A percentile compares a stretch with the other conserved stretches of the same genome.
phyloP scores from a whole-genome alignment of 306 rosid genomes.

The Inga leiocalycina region DNA sequence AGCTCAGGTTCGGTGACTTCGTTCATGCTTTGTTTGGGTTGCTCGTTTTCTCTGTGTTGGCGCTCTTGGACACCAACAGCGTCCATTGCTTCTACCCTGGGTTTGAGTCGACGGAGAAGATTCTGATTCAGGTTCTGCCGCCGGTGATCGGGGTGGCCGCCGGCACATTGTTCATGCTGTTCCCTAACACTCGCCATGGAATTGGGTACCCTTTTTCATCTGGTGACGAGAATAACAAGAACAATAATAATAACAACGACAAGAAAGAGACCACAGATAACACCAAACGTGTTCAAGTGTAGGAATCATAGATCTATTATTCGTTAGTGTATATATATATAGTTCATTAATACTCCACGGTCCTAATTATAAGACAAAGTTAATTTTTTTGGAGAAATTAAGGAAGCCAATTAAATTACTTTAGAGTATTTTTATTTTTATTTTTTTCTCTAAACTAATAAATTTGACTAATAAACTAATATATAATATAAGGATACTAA shows the following conservation, averaged over 20 bases:
- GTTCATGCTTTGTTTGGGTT: slow-evolving; percentile 61
- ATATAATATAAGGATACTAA: no score
- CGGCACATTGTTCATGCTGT: slow-evolving; percentile 50
- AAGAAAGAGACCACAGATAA: background rate
- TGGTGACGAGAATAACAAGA: background rate
- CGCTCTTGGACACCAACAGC: slow-evolving; percentile 59
- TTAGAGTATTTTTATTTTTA: no score
- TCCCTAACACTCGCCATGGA: slow-evolving; percentile 76
- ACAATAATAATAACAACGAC: background rate
- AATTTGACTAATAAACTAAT: no score
- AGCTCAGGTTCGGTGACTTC: slow-evolving; percentile 58
- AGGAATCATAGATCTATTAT: background rate
- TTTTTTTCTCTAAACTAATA: no score
- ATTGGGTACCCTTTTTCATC: slow-evolving; percentile 61
- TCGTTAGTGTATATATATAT: no score
- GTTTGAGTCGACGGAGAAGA: slow-evolving; percentile 46
- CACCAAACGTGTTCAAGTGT: background rate
- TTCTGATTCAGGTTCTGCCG: slow-evolving; percentile 60
- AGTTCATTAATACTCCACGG: background rate
- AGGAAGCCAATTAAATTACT: no score
- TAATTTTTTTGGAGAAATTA: no score
- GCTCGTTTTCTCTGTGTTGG: slow-evolving; percentile 57
- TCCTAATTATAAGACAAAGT: no score
- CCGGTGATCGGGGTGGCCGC: slow-evolving; percentile 55
- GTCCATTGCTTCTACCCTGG: slow-evolving; percentile 67